Percentiles rank a stretch among this genome's conserved stretches.
Evolutionary conservation across 345 rosid genomes (phyloP).

Genomic region (Arabis alpina): DNA sequence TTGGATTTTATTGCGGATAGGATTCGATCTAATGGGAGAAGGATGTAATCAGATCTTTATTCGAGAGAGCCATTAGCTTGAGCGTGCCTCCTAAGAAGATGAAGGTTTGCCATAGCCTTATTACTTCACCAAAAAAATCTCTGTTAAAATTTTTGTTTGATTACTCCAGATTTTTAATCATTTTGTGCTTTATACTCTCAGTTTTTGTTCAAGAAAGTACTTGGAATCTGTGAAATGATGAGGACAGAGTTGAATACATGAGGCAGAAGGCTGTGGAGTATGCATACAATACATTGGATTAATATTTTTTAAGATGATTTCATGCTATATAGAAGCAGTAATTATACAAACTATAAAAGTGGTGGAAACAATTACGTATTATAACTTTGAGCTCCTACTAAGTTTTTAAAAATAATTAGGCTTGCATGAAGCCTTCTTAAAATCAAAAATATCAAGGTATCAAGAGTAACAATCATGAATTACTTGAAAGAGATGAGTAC

Average conservation of each 20-base stretch:
- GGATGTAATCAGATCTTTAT: slow-evolving; percentile 69
- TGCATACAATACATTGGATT: slow-evolving; percentile 57
- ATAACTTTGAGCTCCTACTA: no score
- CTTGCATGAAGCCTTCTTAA: no score
- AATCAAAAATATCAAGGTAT: no score
- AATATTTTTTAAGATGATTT: not conserved
- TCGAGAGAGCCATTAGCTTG: slow-evolving; percentile 87
- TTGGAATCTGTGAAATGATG: slow-evolving; percentile 75
- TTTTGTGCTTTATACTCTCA: slow-evolving; percentile 42
- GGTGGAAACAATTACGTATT: no score
- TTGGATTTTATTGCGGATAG: slow-evolving; percentile 44
- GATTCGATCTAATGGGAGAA: slow-evolving; percentile 53
- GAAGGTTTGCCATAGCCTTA: slow-evolving; percentile 53
- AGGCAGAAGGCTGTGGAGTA: slow-evolving; percentile 85
- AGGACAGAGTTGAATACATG: slow-evolving; percentile 63
- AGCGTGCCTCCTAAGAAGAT: slow-evolving; percentile 87
- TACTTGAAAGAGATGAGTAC: no score
- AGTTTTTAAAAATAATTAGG: no score
- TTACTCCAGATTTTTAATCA: not conserved
- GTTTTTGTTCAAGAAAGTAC: slow-evolving; percentile 91
- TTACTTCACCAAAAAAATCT: not conserved
- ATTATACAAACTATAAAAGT: no score
- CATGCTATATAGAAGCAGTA: no score
- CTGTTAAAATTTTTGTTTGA: not conserved
- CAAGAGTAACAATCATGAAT: no score